Conservation (phyloP, 331 rosid genomes). For the Pyracantha coccinea region DNA sequence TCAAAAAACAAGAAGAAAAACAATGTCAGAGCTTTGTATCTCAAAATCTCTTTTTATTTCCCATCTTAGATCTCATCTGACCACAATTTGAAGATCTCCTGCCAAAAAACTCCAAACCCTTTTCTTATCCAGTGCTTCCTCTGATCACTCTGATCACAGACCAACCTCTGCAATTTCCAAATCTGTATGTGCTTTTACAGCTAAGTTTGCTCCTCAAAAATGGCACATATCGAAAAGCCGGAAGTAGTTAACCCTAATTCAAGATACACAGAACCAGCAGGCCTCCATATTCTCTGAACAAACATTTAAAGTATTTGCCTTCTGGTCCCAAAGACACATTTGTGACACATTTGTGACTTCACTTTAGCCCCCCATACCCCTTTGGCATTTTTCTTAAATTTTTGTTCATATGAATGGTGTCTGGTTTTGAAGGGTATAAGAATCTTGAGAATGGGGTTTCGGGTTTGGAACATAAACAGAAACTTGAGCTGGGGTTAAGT, state of each 20-base stretch:
- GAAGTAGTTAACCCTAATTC: constrained; percentile 47
- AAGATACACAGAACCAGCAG: constrained; percentile 65
- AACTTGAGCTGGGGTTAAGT: constrained; percentile 14
- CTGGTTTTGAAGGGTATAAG: constrained; percentile 33
- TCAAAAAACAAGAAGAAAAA: constrained; percentile 28
- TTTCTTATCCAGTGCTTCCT: constrained; percentile 55
- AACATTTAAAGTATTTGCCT: constrained; percentile 35
- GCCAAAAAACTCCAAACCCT: constrained; percentile 43
- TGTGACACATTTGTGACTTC: constrained; percentile 44
- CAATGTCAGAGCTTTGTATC: constrained; percentile 62
- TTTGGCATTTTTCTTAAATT: constrained; percentile 37
- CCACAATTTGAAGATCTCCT: constrained; percentile 47
- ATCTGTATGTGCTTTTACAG: constrained; percentile 62
- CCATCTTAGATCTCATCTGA: constrained; percentile 65
- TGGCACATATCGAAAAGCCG: constrained; percentile 38
- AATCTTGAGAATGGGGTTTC: constrained; percentile 29
- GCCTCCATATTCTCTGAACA: constrained; percentile 68
- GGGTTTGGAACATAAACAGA: constrained; percentile 24
- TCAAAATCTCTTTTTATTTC: constrained; percentile 42
- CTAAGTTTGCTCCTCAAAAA: constrained; percentile 56
- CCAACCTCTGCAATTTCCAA: constrained; percentile 56
- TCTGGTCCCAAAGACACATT: constrained; percentile 53
- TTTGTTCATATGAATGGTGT: constrained; percentile 47
- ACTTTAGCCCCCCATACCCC: constrained; percentile 63
- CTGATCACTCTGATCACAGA: constrained; percentile 41